These are phyloP conservation scores for Penicillium ochrochloron DNA, from an alignment of 495 filamentous ascomycete species.

Conservation along the genomic window DNA sequence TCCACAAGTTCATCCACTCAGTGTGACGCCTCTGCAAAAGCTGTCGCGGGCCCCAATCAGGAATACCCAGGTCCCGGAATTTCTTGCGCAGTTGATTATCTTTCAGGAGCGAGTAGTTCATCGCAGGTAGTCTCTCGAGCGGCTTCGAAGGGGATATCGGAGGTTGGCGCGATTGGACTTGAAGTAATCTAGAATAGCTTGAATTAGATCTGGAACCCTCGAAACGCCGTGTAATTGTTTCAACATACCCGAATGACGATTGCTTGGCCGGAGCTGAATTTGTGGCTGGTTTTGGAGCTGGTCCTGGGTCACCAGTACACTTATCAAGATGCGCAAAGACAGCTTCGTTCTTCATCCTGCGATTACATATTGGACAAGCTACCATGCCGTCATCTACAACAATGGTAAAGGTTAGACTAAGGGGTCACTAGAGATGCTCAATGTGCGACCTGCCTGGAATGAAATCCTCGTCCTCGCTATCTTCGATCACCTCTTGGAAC, in stretches of 20 bases:
- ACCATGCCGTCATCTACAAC: conserved; percentile 73
- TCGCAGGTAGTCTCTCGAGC: conserved; percentile 68
- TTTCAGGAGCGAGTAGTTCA: conserved; percentile 82
- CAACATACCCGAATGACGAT: conserved; percentile 38
- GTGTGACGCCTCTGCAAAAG: conserved; percentile 79
- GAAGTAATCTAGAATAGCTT: conserved; percentile 29
- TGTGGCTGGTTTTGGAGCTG: conserved; percentile 9
- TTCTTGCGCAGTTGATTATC: conserved; percentile 79
- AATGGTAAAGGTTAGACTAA: conserved; percentile 34
- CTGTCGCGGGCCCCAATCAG: conserved; percentile 64
- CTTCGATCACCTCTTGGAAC: conserved; percentile 39
- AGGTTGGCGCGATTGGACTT: conserved; percentile 18
- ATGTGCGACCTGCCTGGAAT: conserved; percentile 22
- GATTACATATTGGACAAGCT: conserved; percentile 78
- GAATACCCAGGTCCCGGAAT: conserved; percentile 80
- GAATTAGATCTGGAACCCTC: conserved; percentile 19
- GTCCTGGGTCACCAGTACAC: conserved; percentile 36
- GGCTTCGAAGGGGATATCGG: conserved; percentile 31
- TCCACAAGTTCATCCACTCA: conserved; percentile 96
- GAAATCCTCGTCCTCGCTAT: conserved; percentile 48
- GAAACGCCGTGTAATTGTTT: background rate
- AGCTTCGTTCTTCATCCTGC: conserved; percentile 73
- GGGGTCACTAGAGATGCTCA: background rate
- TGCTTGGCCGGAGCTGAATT: conserved; percentile 26
- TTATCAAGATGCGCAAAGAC: conserved; percentile 81